These are phyloP conservation scores for Houttuynia cordata DNA, from an alignment of 164 flowering plant genomes.

Conservation along the genomic window DNA sequence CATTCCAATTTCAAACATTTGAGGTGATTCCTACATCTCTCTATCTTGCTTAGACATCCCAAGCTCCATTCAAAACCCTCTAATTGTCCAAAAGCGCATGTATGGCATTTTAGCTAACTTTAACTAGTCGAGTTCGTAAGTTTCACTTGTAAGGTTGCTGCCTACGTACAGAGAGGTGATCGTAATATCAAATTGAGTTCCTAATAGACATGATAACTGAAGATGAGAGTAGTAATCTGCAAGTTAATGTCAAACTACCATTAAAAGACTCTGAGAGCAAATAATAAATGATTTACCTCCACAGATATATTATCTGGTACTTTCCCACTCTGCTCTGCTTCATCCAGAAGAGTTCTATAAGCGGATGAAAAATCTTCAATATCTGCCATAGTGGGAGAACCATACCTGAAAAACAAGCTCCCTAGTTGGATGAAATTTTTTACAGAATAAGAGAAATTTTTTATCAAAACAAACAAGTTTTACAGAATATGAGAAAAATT, in stretches of 20 bases:
- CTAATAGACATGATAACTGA: not conserved
- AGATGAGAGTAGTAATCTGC: no score
- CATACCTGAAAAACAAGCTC: conserved; percentile 45
- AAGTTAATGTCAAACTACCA: no score
- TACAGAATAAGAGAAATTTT: not conserved
- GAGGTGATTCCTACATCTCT: no score
- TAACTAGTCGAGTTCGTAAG: no score
- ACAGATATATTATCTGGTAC: conserved; percentile 52
- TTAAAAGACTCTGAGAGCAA: not conserved
- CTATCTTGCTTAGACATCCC: no score
- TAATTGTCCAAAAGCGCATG: no score
- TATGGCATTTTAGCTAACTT: no score
- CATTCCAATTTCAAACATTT: no score
- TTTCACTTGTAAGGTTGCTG: no score
- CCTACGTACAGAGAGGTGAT: no score
- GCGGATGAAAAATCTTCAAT: conserved; percentile 62
- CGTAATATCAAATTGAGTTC: not conserved
- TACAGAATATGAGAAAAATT: not conserved
- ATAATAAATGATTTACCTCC: conserved; percentile 36
- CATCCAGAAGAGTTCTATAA: conserved; percentile 50
- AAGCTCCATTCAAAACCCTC: no score
- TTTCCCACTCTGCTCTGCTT: conserved; percentile 53
- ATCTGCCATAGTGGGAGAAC: conserved; percentile 79
- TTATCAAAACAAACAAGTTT: no score
- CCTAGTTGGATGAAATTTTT: not conserved